phyloP scores from a whole-genome alignment of 495 filamentous ascomycete genomes.

The Jackrogersella multiformis region DNA sequence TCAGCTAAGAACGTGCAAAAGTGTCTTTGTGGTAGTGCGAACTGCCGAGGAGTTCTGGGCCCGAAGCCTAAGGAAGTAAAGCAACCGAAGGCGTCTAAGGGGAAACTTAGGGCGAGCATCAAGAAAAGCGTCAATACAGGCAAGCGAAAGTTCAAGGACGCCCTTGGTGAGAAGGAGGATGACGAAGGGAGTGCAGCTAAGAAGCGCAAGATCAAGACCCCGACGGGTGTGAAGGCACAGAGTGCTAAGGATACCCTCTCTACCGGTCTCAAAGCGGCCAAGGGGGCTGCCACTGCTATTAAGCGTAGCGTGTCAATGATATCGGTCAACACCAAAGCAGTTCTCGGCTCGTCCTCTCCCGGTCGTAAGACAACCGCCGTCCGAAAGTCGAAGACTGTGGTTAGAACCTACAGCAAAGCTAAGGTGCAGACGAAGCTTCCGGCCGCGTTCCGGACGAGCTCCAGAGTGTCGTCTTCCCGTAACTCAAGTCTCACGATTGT shows the following conservation, averaged over 20 bases:
- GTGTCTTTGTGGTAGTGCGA: slow-evolving; percentile 79
- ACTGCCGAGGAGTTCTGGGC: slow-evolving; percentile 81
- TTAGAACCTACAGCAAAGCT: slow-evolving; percentile 45
- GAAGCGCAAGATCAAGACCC: slow-evolving; percentile 53
- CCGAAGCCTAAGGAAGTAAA: slow-evolving; percentile 71
- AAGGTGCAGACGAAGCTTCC: slow-evolving; percentile 38
- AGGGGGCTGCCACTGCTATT: slow-evolving; percentile 45
- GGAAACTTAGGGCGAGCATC: slow-evolving; percentile 37
- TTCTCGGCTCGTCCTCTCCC: slow-evolving; percentile 32
- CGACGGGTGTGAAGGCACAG: slow-evolving; percentile 48
- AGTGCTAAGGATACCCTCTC: slow-evolving; percentile 41
- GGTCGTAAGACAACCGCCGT: slow-evolving; percentile 37
- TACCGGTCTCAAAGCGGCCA: slow-evolving; percentile 42
- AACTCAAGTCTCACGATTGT: slow-evolving; percentile 41
- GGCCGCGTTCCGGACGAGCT: slow-evolving; percentile 25
- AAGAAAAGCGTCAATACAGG: slow-evolving; percentile 45
- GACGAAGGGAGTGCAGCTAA: slow-evolving; percentile 45
- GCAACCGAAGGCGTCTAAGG: slow-evolving; percentile 51
- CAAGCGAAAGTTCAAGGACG: slow-evolving; percentile 56
- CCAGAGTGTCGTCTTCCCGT: slow-evolving; percentile 40
- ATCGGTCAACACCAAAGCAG: slow-evolving; percentile 49
- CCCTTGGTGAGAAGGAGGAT: slow-evolving; percentile 46
- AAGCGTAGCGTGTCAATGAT: slow-evolving; percentile 52
- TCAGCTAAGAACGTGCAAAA: slow-evolving; percentile 83
- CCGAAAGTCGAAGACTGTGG: slow-evolving; percentile 42